Percentiles rank a stretch among this genome's conserved stretches.
Conservation (phyloP, 306 rosid species). For the Quercus mongolica region DNA sequence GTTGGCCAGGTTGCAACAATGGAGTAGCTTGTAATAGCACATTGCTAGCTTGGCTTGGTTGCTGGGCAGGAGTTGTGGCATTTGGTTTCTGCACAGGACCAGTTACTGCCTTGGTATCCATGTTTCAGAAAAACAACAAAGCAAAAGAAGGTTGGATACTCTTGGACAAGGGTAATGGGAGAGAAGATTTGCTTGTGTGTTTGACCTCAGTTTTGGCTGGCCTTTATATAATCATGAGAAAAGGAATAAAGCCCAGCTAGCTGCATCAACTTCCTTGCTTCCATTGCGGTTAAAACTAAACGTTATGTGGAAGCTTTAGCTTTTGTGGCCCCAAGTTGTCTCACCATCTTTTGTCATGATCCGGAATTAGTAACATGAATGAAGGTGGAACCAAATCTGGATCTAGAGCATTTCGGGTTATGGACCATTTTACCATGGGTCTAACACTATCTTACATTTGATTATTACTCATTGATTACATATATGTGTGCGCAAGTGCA, state of each 20-base stretch:
- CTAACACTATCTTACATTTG: too few relatives aligned
- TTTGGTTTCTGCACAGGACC: constrained; percentile 34
- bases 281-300: constrained; percentile 19
- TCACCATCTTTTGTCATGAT: constrained; percentile 3
- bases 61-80: not conserved
- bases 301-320: constrained; percentile 18
- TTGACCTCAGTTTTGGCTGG: not conserved
- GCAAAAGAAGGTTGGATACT: not conserved
- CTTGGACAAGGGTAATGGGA: not conserved
- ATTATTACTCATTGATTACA: too few relatives aligned
- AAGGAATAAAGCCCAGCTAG: constrained; percentile 34
- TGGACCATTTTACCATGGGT: too few relatives aligned
- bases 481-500: too few relatives aligned
- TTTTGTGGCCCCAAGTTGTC: constrained; percentile 16
- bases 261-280: constrained; percentile 57
- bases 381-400: too few relatives aligned
- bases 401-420: too few relatives aligned
- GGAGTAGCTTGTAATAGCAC: too few relatives aligned
- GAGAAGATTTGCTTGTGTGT: constrained; percentile 11
- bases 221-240: constrained; percentile 30
- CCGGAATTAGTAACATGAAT: not conserved
- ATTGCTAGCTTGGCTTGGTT: not conserved
- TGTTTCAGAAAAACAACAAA: constrained; percentile 5
- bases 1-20: not conserved
- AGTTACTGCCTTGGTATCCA: constrained; percentile 27